These are phyloP conservation scores for Cercospora nicotianae DNA, from an alignment of 2,329 filamentous ascomycete genomes.

Conservation along the genomic window DNA sequence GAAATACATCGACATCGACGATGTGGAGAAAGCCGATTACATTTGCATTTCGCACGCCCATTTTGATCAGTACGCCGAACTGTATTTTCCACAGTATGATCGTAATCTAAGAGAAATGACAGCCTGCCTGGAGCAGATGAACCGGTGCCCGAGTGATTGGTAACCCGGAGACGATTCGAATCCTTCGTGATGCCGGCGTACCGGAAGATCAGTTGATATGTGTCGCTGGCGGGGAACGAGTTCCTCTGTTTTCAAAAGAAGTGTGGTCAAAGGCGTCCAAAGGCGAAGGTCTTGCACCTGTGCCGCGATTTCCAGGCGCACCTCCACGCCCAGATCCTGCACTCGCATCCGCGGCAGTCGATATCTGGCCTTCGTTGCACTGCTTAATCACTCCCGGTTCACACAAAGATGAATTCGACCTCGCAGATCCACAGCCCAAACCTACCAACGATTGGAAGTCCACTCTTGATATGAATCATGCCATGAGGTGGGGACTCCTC, in stretches of 20 bases:
- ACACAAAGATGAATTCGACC: background rate
- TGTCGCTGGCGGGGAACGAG: background rate
- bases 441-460: background rate
- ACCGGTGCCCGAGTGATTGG: background rate
- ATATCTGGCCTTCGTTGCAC: constrained; percentile 2
- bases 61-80: constrained; percentile 10
- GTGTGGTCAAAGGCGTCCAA: background rate
- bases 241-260: background rate
- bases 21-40: constrained; percentile 10
- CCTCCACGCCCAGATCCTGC: background rate
- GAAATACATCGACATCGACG: constrained; percentile 7
- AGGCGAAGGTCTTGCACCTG: background rate
- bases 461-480: background rate
- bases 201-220: background rate
- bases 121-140: background rate
- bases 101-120: background rate
- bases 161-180: background rate
- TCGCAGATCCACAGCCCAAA: background rate
- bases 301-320: background rate
- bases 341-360: background rate
- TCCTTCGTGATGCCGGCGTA: background rate
- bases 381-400: background rate
- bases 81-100: background rate
- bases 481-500: background rate
- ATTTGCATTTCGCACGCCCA: constrained; percentile 21